phyloP scores from a whole-genome alignment of 768 basidiomycete species.

The Tricholoma furcatifolium region DNA sequence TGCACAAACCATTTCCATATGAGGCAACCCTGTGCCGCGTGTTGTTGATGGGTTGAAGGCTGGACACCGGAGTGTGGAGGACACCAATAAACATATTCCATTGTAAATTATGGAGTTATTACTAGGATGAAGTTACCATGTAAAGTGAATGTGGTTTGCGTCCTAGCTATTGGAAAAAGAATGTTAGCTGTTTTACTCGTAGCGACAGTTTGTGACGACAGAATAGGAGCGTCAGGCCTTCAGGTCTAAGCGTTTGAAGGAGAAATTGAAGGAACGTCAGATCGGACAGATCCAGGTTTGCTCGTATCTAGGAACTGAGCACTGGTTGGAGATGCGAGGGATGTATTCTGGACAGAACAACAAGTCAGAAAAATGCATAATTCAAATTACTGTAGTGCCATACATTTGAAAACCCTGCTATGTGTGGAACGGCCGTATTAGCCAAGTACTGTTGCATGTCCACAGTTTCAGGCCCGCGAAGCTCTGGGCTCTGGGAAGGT shows the following conservation, averaged over 20 bases:
- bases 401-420: slow-evolving; percentile 12
- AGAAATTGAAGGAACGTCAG: slow-evolving; percentile 11
- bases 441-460: slow-evolving; percentile 19
- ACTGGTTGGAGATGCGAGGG: slow-evolving; percentile 17
- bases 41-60: too few species aligned
- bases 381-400: not conserved
- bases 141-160: too few species aligned
- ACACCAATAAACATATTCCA: too few species aligned
- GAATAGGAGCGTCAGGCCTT: not conserved
- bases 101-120: too few species aligned
- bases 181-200: too few species aligned
- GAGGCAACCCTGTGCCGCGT: too few species aligned
- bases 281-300: slow-evolving; percentile 13
- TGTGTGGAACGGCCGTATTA: slow-evolving; percentile 11
- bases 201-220: too few species aligned
- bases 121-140: too few species aligned
- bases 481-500: not conserved
- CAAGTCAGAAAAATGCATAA: not conserved
- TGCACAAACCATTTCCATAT: too few species aligned
- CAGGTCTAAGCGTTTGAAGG: slow-evolving; percentile 6
- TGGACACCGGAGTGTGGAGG: too few species aligned
- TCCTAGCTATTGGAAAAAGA: too few species aligned
- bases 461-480: not conserved
- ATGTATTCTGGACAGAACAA: slow-evolving; percentile 5
- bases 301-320: slow-evolving; percentile 11